These are phyloP conservation scores for Cordyceps cicadae DNA, from an alignment of 2,329 filamentous ascomycete genomes.

Conservation along the genomic window DNA sequence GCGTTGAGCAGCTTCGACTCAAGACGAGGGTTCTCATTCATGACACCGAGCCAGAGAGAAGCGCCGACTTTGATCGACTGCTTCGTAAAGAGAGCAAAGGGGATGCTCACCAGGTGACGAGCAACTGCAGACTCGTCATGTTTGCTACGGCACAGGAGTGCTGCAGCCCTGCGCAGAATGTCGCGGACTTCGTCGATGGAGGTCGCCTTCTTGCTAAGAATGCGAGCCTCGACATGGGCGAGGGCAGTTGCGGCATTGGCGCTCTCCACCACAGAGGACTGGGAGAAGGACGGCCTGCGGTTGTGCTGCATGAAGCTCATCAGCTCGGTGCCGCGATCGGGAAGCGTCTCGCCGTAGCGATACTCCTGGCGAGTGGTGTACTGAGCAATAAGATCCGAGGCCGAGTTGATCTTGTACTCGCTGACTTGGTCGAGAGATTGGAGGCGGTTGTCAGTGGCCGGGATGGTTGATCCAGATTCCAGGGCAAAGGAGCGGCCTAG, in stretches of 20 bases:
- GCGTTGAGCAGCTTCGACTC: conserved; percentile 79
- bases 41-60: conserved; percentile 91
- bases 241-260: conserved; percentile 58
- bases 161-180: conserved; percentile 74
- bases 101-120: conserved; percentile 83
- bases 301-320: conserved; percentile 51
- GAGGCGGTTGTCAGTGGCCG: conserved; percentile 76
- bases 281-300: conserved; percentile 43
- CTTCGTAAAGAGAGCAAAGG: conserved; percentile 87
- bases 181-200: conserved; percentile 69
- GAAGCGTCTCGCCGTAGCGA: conserved; percentile 69
- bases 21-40: conserved; percentile 87
- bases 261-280: conserved; percentile 44
- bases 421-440: conserved; percentile 70
- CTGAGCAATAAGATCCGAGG: conserved; percentile 92
- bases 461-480: conserved; percentile 83
- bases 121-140: conserved; percentile 71
- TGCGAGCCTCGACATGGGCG: conserved; percentile 62
- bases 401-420: conserved; percentile 73
- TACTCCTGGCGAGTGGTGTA: conserved; percentile 97
- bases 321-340: conserved; percentile 60
- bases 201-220: conserved; percentile 60
- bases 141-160: conserved; percentile 71
- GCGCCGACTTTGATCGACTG: conserved; percentile 93
- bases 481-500: conserved; percentile 89